A percentile compares a stretch with the other conserved stretches of the same genome.
Evolutionary conservation across 1,139 yeast species (phyloP).

Genomic region (Hyphopichia burtonii): DNA sequence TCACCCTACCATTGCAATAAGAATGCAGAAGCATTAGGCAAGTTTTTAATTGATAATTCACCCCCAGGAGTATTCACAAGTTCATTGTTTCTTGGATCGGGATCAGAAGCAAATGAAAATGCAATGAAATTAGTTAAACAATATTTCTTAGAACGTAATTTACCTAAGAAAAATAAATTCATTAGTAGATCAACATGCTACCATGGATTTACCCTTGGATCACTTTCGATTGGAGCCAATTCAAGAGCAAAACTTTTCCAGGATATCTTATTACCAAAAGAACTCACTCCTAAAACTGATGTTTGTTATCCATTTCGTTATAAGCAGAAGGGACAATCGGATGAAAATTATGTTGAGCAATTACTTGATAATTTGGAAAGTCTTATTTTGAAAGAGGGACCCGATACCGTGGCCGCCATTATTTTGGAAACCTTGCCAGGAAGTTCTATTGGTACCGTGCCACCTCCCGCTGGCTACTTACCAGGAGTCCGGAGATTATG

Average conservation of each 20-base stretch:
- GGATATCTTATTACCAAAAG: constrained; percentile 40
- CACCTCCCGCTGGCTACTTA: constrained; percentile 58
- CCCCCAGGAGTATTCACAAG: constrained; percentile 55
- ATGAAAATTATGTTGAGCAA: constrained; percentile 47
- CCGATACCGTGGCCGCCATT: constrained; percentile 53
- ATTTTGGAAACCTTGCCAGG: constrained; percentile 59
- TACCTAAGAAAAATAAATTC: constrained; percentile 47
- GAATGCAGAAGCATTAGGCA: constrained; percentile 50
- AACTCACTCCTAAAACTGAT: constrained; percentile 44
- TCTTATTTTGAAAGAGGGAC: constrained; percentile 46
- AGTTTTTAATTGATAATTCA: constrained; percentile 51
- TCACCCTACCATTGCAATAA: constrained; percentile 44
- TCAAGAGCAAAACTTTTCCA: constrained; percentile 41
- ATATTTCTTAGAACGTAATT: constrained; percentile 52
- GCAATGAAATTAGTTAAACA: constrained; percentile 57
- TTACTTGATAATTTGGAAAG: constrained; percentile 49
- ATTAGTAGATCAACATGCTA: constrained; percentile 55
- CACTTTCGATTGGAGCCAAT: constrained; percentile 49
- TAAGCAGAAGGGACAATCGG: constrained; percentile 44
- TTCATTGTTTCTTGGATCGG: constrained; percentile 58
- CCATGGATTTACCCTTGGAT: constrained; percentile 60
- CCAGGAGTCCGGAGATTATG: constrained; percentile 53
- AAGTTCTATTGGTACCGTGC: constrained; percentile 55
- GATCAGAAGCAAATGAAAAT: constrained; percentile 62
- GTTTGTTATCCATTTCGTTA: constrained; percentile 52